Percentiles rank a stretch among this genome's conserved stretches.
Evolutionary conservation across 441 rosid genomes (phyloP).

Genomic region (Populus hybrid): DNA sequence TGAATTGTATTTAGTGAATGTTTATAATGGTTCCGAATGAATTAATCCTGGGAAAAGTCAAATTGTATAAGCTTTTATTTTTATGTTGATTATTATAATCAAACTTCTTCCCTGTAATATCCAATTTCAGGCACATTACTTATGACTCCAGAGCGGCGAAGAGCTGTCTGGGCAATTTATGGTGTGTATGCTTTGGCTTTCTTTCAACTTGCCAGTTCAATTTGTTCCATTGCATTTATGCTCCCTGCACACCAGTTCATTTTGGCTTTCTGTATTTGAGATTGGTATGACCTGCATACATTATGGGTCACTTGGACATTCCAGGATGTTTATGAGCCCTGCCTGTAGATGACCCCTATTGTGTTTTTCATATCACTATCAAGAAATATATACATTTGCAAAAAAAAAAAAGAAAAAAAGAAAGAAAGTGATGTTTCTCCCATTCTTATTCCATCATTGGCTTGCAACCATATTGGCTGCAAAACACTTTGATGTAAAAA

Average conservation of each 20-base stretch:
- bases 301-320: no score
- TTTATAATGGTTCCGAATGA: background rate
- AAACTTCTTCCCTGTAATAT: background rate
- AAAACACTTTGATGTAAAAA: background rate
- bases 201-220: background rate
- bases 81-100: no score
- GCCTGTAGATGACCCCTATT: no score
- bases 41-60: background rate
- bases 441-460: background rate
- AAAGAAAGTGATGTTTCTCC: no score
- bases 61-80: background rate
- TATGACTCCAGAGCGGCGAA: slow-evolving; percentile 48
- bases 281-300: background rate
- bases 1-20: no score
- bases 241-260: background rate
- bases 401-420: no score
- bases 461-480: background rate
- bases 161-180: slow-evolving; percentile 54
- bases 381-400: no score
- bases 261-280: background rate
- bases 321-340: no score
- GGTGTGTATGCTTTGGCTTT: slow-evolving; percentile 24
- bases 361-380: no score
- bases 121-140: slow-evolving; percentile 43
- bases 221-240: background rate